Evolutionary conservation across 1,284 basidiomycete species (phyloP).

Genomic region (Tilletia walkeri): DNA sequence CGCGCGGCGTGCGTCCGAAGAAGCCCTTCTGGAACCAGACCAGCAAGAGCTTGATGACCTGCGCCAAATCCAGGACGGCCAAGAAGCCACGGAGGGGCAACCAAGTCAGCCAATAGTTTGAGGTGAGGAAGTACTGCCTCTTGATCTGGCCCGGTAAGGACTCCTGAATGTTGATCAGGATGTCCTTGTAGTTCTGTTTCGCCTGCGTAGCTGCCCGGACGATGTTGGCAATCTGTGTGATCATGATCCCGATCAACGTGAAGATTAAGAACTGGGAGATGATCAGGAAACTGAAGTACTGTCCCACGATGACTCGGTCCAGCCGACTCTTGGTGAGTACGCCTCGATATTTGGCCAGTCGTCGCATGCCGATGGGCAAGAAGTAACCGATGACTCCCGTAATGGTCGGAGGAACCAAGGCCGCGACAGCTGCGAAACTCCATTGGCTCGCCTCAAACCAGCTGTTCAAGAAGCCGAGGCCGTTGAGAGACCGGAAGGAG

Average conservation of each 20-base stretch:
- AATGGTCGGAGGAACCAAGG: constrained; percentile 48
- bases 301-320: constrained; percentile 40
- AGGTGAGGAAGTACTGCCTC: constrained; percentile 46
- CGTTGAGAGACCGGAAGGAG: constrained; percentile 33
- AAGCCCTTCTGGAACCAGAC: constrained; percentile 75
- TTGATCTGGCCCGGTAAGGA: constrained; percentile 38
- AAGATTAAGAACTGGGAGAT: constrained; percentile 54
- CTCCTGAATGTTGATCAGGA: constrained; percentile 29
- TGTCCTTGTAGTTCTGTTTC: not conserved
- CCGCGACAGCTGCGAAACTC: constrained; percentile 48
- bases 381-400: constrained; percentile 43
- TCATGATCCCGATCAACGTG: constrained; percentile 49
- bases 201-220: constrained; percentile 15
- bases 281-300: constrained; percentile 52
- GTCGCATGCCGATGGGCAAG: constrained; percentile 48
- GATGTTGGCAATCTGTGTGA: constrained; percentile 40
- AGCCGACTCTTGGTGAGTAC: constrained; percentile 43
- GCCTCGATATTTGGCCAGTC: constrained; percentile 51
- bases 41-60: constrained; percentile 84
- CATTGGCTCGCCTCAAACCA: constrained; percentile 37
- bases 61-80: constrained; percentile 89
- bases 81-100: constrained; percentile 80
- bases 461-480: constrained; percentile 30
- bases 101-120: constrained; percentile 55
- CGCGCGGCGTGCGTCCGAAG: constrained; percentile 92